These are phyloP conservation scores for Sindora glabra DNA, from an alignment of 306 rosid species.

Conservation along the genomic window DNA sequence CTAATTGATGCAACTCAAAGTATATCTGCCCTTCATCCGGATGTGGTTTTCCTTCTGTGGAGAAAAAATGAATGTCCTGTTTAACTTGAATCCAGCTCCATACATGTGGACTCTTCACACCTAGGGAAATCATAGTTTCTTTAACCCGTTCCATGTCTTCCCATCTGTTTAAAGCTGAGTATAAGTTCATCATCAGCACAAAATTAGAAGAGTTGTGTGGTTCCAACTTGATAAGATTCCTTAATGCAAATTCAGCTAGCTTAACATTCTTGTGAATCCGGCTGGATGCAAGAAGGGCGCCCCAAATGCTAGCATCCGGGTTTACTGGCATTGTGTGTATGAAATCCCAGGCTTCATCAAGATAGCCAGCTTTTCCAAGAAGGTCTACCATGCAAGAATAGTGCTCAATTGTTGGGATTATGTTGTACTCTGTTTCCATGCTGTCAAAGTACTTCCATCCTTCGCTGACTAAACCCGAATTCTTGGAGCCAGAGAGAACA, in stretches of 20 bases:
- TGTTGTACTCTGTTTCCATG: slow-evolving; percentile 44
- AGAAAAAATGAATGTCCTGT: slow-evolving; percentile 41
- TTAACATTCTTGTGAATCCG: slow-evolving; percentile 34
- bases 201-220: slow-evolving; percentile 55
- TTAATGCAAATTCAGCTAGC: slow-evolving; percentile 52
- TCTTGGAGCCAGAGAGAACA: slow-evolving; percentile 69
- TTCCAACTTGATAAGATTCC: slow-evolving; percentile 51
- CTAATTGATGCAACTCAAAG: slow-evolving; percentile 47
- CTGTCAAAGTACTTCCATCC: slow-evolving; percentile 69
- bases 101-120: slow-evolving; percentile 32
- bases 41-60: slow-evolving; percentile 48
- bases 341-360: slow-evolving; percentile 69
- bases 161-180: slow-evolving; percentile 53
- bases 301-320: slow-evolving; percentile 63
- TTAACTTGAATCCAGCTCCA: slow-evolving; percentile 69
- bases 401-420: slow-evolving; percentile 60
- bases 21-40: slow-evolving; percentile 50
- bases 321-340: slow-evolving; percentile 43
- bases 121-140: slow-evolving; percentile 26
- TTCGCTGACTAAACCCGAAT: slow-evolving; percentile 48
- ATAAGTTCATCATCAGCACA: slow-evolving; percentile 55
- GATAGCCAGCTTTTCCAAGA: slow-evolving; percentile 64
- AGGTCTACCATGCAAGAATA: slow-evolving; percentile 73
- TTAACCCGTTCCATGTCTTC: slow-evolving; percentile 39
- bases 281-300: slow-evolving; percentile 56